phyloP scores from a whole-genome alignment of 257 asterid genomes.

The Penstemon davidsonii region DNA sequence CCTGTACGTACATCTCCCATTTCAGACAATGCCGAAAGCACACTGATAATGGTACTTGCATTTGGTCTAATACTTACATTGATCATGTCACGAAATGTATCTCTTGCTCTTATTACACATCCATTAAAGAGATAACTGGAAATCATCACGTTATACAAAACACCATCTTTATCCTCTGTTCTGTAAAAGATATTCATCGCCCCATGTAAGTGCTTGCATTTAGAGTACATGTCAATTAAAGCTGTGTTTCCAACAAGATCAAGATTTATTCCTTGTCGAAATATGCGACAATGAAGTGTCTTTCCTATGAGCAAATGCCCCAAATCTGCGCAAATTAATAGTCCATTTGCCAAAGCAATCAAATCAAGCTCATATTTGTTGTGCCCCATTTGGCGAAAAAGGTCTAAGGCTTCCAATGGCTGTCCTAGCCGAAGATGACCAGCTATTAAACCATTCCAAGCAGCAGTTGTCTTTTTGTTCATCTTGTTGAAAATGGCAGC shows the following conservation, averaged over 20 bases:
- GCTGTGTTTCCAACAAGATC: constrained; percentile 56
- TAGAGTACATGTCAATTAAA: constrained; percentile 55
- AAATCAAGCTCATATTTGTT: constrained; percentile 40
- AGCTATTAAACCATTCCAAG: constrained; percentile 55
- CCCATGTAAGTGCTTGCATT: constrained; percentile 40
- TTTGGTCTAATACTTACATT: constrained; percentile 32
- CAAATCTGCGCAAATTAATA: constrained; percentile 45
- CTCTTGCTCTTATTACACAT: constrained; percentile 33
- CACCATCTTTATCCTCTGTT: constrained; percentile 40
- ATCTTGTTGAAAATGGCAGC: constrained; percentile 30
- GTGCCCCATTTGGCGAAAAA: constrained; percentile 43
- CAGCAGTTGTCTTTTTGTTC: constrained; percentile 36
- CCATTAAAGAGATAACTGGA: constrained; percentile 47
- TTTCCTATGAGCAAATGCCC: constrained; percentile 48
- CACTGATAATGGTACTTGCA: constrained; percentile 42
- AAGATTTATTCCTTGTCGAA: constrained; percentile 38
- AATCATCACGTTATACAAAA: constrained; percentile 52
- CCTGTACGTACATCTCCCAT: constrained; percentile 29
- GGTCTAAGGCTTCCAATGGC: constrained; percentile 36
- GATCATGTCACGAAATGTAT: constrained; percentile 42
- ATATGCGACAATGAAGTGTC: constrained; percentile 44
- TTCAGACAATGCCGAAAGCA: constrained; percentile 44
- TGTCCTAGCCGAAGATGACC: constrained; percentile 45
- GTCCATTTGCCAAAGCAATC: constrained; percentile 51
- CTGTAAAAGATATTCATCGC: constrained; percentile 40